phyloP scores from a whole-genome alignment of 2,329 filamentous ascomycete species.

The Raffaelea deltoideospora region DNA sequence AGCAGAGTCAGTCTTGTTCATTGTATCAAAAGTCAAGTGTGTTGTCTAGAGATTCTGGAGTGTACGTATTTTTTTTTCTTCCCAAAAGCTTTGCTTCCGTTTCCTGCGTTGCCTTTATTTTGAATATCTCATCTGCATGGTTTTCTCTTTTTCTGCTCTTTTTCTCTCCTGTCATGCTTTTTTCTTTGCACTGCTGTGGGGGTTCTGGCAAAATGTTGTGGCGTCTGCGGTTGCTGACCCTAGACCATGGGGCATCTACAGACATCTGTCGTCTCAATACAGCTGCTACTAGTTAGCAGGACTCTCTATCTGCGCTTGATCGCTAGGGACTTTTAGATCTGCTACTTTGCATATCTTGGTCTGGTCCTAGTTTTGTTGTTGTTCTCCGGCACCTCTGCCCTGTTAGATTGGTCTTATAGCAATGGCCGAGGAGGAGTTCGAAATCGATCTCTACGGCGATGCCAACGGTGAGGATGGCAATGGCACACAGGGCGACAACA shows the following conservation, averaged over 20 bases:
- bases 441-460: constrained; percentile 59
- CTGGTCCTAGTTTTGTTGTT: too few relatives aligned
- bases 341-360: too few relatives aligned
- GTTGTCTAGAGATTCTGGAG: constrained; percentile 20
- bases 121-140: constrained; percentile 6
- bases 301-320: too few relatives aligned
- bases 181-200: constrained; percentile 10
- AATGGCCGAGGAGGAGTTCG: constrained; percentile 59
- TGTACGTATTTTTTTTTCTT: constrained; percentile 40
- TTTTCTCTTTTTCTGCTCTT: constrained; percentile 9
- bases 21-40: constrained; percentile 10
- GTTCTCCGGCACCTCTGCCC: too few relatives aligned
- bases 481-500: constrained; percentile 14
- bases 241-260: constrained; percentile 7
- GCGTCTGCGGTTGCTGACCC: constrained; percentile 10
- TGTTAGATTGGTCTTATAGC: too few relatives aligned
- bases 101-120: constrained; percentile 9
- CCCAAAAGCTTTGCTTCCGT: constrained; percentile 12
- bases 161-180: constrained; percentile 5
- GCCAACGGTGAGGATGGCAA: constrained; percentile 29
- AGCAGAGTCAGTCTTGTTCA: constrained; percentile 4
- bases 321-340: too few relatives aligned
- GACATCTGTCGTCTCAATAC: constrained; percentile 9
- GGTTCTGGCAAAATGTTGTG: constrained; percentile 3
- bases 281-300: constrained; percentile 2